Base-by-base conservation (phyloP, 805 yeast species). In the Hanseniaspora vineae region DNA sequence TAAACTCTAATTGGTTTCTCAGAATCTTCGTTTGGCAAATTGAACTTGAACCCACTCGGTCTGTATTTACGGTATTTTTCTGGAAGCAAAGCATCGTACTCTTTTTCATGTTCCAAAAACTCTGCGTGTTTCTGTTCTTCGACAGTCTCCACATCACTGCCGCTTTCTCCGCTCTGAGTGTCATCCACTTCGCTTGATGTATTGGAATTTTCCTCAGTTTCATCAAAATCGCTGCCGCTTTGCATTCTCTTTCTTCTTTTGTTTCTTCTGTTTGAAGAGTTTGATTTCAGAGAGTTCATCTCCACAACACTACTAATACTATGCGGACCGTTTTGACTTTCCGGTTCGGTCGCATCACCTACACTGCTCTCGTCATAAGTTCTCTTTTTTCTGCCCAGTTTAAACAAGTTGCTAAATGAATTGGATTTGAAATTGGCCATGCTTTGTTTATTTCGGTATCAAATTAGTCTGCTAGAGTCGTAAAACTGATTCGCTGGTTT, bases 1-100 rank as follows among this genome's bases (percentile, higher is more conserved):
- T 92, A 92, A n/a, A 92, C 78, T 51, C 98, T 75, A 31, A 92
- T 78, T 1, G 96, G 89, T 50, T 96, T 73, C 58, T 83, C 92
- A 3, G 62, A 69, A 2, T 96, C 94, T 35, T 48, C 50, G 12
- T 48, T n/a, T 2, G 98, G 98, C 23, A 80, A 55, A 55, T 86
- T 87, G 64, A 92, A 76, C 54, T 69, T 70, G 67, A 66, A 87
- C 2, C 96, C 96, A 32, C 66, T 65, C 20, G 96, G 96, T 56
- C 96, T 75, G 67, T 71, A 86, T 65, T 78, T 83, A 50, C 89
- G 71, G 58, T 76, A 76, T 52, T 84, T 78, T 46, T 72, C 82
- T 2, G 88, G 92, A 39, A 85, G 65, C 51, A 68, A 74, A 2
- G 64, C 78, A 57, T 84, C 92, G 50, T 74, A 75, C 54, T 74